Conservation (phyloP, 2,329 filamentous ascomycete species). For the Stagonosporopsis vannaccii region DNA sequence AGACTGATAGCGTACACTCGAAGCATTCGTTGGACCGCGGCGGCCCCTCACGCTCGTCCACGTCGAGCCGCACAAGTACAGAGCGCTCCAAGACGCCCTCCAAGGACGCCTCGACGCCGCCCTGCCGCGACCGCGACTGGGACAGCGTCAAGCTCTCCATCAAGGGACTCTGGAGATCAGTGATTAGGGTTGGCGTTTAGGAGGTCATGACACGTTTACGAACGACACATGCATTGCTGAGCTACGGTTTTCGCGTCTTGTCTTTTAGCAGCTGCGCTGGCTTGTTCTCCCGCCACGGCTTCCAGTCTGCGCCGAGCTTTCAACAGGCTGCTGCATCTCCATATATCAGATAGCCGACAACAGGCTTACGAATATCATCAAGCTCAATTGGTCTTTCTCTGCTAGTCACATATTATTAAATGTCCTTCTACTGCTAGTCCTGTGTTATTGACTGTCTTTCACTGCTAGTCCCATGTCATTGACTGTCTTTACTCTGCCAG, state of each 20-base stretch:
- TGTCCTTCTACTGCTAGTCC: too few relatives aligned
- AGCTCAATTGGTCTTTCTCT: neutral
- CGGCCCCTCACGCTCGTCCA: constrained; percentile 31
- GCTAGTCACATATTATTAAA: neutral
- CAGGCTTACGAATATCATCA: constrained; percentile 20
- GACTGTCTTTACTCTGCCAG: too few relatives aligned
- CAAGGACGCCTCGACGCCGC: constrained; percentile 23
- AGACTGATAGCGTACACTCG: constrained; percentile 38
- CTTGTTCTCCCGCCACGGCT: constrained; percentile 9
- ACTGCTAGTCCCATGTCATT: too few relatives aligned
- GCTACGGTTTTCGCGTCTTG: constrained; percentile 21
- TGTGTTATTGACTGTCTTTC: too few relatives aligned
- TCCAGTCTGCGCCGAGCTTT: constrained; percentile 19
- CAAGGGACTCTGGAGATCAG: constrained; percentile 44
- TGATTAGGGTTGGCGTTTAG: constrained; percentile 43
- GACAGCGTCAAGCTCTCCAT: constrained; percentile 40
- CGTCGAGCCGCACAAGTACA: constrained; percentile 31
- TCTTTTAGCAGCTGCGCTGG: constrained; percentile 18
- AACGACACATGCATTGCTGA: constrained; percentile 28
- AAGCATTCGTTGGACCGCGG: constrained; percentile 36
- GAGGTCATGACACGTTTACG: constrained; percentile 32
- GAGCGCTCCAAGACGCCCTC: constrained; percentile 31
- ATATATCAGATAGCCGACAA: constrained; percentile 24
- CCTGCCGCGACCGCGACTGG: constrained; percentile 44
- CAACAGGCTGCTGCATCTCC: constrained; percentile 13